Conservation (phyloP, 2,329 filamentous ascomycete species). For the Colletotrichum cuscutae region DNA sequence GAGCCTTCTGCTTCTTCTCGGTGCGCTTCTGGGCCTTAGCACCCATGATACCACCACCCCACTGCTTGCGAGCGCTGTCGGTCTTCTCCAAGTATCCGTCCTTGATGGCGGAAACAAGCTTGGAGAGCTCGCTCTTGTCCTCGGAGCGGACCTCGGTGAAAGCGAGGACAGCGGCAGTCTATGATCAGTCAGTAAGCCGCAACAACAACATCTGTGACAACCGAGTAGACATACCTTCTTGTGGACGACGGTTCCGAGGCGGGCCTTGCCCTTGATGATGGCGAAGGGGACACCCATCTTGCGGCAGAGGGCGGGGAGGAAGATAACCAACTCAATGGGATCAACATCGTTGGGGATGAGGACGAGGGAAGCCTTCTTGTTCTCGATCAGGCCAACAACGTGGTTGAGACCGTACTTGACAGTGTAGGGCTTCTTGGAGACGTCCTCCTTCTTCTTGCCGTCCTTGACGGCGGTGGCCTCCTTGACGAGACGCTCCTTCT, state of each 20-base stretch:
- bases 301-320: constrained; percentile 98
- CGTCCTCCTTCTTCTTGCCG: constrained; percentile 99
- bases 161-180: constrained; percentile 96
- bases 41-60: constrained; percentile 99
- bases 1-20: constrained; percentile 91
- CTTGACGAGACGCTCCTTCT: constrained; percentile 99
- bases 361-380: constrained; percentile 99
- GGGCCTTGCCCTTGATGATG: constrained; percentile 99
- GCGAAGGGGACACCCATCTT: constrained; percentile 99
- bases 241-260: constrained; percentile 98
- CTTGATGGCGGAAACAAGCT: constrained; percentile 96
- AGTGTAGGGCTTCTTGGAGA: constrained; percentile 99
- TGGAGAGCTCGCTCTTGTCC: constrained; percentile 98
- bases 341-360: constrained; percentile 99
- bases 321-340: constrained; percentile 99
- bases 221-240: constrained; percentile 82
- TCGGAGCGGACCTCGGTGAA: constrained; percentile 96
- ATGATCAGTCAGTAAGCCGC: constrained; percentile 41
- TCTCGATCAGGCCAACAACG: constrained; percentile 96
- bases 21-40: constrained; percentile 85
- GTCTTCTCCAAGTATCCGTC: constrained; percentile 97
- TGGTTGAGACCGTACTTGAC: constrained; percentile 99
- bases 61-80: constrained; percentile 90
- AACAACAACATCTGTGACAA: no score
- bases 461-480: constrained; percentile 98